Evolutionary conservation across 331 rosid genomes (phyloP).

Genomic region (Erythrophleum ivorense): DNA sequence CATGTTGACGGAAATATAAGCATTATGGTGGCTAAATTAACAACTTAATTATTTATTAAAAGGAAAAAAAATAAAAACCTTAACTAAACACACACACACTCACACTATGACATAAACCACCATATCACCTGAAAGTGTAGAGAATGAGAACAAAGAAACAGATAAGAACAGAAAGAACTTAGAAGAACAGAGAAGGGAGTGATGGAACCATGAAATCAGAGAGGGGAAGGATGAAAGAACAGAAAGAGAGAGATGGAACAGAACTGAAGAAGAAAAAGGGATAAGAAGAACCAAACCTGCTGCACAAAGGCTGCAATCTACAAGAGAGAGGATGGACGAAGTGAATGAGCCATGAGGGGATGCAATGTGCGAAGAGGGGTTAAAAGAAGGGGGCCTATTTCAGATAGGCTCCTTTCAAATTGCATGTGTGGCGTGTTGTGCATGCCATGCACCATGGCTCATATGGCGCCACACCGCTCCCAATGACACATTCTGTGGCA

Average conservation of each 20-base stretch:
- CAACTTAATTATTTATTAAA: background rate
- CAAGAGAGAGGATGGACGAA: background rate
- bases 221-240: background rate
- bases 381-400: background rate
- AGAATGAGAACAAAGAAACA: background rate
- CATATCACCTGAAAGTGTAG: background rate
- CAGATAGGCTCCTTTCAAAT: background rate
- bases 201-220: background rate
- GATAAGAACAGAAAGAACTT: background rate
- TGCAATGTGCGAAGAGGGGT: background rate
- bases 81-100: background rate
- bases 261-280: background rate
- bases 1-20: background rate
- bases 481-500: background rate
- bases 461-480: background rate
- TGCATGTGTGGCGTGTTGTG: background rate
- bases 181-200: background rate
- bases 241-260: background rate
- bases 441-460: background rate
- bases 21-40: too few species aligned
- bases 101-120: background rate
- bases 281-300: background rate
- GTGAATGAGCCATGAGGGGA: background rate
- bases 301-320: background rate
- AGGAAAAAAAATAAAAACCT: background rate